phyloP scores from a whole-genome alignment of 768 basidiomycete genomes.

The Naganishia vishniacii region DNA sequence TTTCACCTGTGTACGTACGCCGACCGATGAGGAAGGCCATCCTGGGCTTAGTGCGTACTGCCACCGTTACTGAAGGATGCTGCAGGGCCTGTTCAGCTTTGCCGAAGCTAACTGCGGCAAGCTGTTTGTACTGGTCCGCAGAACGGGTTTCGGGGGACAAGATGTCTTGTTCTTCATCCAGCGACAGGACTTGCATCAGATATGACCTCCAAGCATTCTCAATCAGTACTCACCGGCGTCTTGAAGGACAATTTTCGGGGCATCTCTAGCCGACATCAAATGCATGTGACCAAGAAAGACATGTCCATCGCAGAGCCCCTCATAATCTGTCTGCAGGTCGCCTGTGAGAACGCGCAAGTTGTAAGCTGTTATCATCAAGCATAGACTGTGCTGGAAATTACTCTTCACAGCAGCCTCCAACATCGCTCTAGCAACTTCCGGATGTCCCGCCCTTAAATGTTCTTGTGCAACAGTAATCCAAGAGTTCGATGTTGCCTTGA shows the following conservation, averaged over 20 bases:
- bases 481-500: conserved; percentile 47
- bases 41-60: conserved; percentile 65
- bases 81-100: conserved; percentile 35
- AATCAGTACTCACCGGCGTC: conserved; percentile 62
- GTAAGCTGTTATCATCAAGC: too few relatives aligned
- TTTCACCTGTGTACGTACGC: conserved; percentile 27
- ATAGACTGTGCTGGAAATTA: too few relatives aligned
- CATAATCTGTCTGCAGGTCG: conserved; percentile 51
- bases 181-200: background rate
- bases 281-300: conserved; percentile 79
- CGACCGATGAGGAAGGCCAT: conserved; percentile 38
- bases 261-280: conserved; percentile 69
- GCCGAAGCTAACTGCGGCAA: conserved; percentile 58
- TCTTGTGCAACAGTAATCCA: conserved; percentile 62
- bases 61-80: conserved; percentile 49
- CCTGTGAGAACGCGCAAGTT: conserved; percentile 39
- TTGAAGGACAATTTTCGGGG: conserved; percentile 70
- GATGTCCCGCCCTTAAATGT: conserved; percentile 74
- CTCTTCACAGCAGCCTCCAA: conserved; percentile 55
- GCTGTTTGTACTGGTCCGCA: conserved; percentile 45
- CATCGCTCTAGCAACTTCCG: conserved; percentile 72
- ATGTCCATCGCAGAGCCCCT: conserved; percentile 63
- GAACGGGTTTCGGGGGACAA: conserved; percentile 29
- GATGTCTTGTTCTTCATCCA: conserved; percentile 40
- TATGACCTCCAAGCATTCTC: too few relatives aligned